Evolutionary conservation across 1,139 yeast genomes (phyloP), one percentile per base, ranked within the genome.

Genomic region (Diutina scorzettiae): DNA sequence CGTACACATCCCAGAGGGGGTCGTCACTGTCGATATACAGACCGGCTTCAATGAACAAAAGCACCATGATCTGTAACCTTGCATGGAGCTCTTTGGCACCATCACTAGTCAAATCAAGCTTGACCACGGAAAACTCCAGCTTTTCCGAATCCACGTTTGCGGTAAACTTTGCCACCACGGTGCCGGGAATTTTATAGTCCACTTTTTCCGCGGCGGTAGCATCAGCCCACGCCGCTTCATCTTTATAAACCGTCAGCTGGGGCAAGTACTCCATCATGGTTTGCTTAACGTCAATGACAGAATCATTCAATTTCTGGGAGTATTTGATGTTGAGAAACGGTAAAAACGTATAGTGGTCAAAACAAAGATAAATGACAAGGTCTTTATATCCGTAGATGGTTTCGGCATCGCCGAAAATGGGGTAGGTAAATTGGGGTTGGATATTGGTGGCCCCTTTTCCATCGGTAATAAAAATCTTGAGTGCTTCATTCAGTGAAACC

Each of bases 11-110:
- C 98, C 98, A 91, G 21, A 75, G 68, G 16, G 72, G 71, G 57
- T 91, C 97, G 1, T 62, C 60, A 32, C 70, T 68, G 54, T 89
- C 96, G 47, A 93, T 86, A 53, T 76, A 85, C 2, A 94, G 79
- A 1, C 96, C 98, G 0, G 95, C 97, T 58, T 91, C 99, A 52
- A 91, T 91, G 62, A 81, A 87, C 19, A 91, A 64, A 40, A 89
- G 63, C 19, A 85, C 84, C 51, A 91, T 73, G 2, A 89, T 76
- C 53, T 86, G 95, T 49, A 87, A 67, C 47, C 97, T 64, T 44
- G 69, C 64, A 51, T 81, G 86, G 42, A 87, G 59, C 47, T 73
- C 77, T 34, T 66, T 53, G 2, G 80, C 77, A 2, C 53, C 52
- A 0, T 56, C 58, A 19, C 60, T 63, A 8, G 54, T 50, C 45